phyloP scores from a whole-genome alignment of 371 early-diverging fungal species.

The Mucor saturninus region DNA sequence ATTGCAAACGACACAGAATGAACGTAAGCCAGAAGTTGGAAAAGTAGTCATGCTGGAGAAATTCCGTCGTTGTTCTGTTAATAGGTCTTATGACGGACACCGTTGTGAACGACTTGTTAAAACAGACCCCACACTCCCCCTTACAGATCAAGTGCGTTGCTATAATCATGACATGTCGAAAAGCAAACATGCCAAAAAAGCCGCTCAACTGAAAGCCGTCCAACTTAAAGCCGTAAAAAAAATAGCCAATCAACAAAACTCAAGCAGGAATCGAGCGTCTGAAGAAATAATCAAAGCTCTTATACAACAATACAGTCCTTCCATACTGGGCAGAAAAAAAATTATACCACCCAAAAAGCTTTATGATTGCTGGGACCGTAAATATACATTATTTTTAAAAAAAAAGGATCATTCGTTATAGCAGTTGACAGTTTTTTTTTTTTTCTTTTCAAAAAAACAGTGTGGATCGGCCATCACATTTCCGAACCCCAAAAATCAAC shows the following conservation, averaged over 20 bases:
- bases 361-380: conserved; percentile 27
- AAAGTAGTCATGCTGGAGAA: not conserved
- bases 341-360: conserved; percentile 1
- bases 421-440: not conserved
- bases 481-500: not conserved
- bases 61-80: conserved; percentile 14
- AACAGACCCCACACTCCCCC: not conserved
- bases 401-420: too few species aligned
- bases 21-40: too few species aligned
- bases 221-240: not conserved
- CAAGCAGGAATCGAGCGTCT: not conserved
- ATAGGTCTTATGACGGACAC: conserved; percentile 6
- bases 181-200: not conserved
- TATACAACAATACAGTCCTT: not conserved
- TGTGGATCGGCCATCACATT: conserved; percentile 34
- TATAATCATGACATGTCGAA: not conserved
- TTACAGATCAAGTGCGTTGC: not conserved
- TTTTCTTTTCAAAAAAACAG: conserved; percentile 8
- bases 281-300: not conserved
- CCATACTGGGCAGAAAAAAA: not conserved
- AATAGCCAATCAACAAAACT: not conserved
- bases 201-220: too few species aligned
- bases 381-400: not conserved
- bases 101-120: conserved; percentile 10
- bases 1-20: not conserved